phyloP scores from a whole-genome alignment of 805 yeast species.

The Scheffersomyces ergatensis region DNA sequence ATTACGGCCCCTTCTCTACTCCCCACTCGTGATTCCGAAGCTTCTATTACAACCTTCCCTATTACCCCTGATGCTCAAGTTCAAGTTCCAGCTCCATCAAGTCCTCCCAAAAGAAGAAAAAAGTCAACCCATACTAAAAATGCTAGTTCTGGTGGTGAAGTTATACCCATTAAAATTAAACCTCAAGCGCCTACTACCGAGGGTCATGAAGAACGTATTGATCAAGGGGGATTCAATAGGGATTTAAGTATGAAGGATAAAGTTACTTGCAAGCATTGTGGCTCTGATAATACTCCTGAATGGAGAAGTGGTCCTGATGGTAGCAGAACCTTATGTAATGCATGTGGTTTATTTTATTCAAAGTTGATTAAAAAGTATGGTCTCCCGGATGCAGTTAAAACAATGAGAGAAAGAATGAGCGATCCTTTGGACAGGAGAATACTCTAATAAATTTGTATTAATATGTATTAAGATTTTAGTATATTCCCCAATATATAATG shows the following conservation, averaged over 20 bases:
- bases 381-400: slow-evolving; percentile 34
- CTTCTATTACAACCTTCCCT: no score
- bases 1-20: no score
- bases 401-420: slow-evolving; percentile 24
- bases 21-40: no score
- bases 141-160: slow-evolving; percentile 7
- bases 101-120: not conserved
- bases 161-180: slow-evolving; percentile 7
- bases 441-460: not conserved
- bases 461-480: not conserved
- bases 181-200: not conserved
- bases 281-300: slow-evolving; percentile 76
- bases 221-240: slow-evolving; percentile 12
- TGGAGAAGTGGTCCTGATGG: slow-evolving; percentile 93
- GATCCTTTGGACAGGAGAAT: slow-evolving; percentile 19
- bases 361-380: slow-evolving; percentile 56
- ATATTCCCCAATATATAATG: no score
- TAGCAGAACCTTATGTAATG: slow-evolving; percentile 80
- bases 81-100: not conserved
- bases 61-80: no score
- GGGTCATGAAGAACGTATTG: slow-evolving; percentile 2
- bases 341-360: slow-evolving; percentile 80
- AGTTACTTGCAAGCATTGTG: slow-evolving; percentile 54
- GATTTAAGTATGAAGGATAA: slow-evolving; percentile 14
- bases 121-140: not conserved